phyloP scores from a whole-genome alignment of 305 asterid species.

The Fraxinus floribunda region DNA sequence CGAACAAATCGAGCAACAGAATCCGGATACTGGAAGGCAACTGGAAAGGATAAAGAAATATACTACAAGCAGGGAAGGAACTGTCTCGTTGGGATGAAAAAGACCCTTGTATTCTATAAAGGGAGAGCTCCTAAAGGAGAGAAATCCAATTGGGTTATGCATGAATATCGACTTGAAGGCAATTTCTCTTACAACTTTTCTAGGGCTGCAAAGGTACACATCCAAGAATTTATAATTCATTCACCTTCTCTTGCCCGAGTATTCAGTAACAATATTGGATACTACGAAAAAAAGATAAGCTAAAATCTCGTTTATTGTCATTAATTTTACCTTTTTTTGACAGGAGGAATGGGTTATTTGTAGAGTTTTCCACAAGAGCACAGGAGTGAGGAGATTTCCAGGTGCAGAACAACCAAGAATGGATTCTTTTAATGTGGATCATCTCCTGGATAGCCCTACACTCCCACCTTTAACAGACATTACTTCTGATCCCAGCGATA shows the following conservation, averaged over 20 bases:
- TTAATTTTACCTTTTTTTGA: not conserved
- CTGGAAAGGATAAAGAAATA: slow-evolving; percentile 85
- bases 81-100: slow-evolving; percentile 75
- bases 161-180: slow-evolving; percentile 74
- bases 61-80: slow-evolving; percentile 31
- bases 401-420: slow-evolving; percentile 35
- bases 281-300: not conserved
- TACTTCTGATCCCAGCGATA: slow-evolving; percentile 19
- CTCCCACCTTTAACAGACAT: slow-evolving; percentile 52
- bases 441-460: slow-evolving; percentile 49
- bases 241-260: not conserved
- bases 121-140: slow-evolving; percentile 91
- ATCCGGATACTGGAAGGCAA: slow-evolving; percentile 86
- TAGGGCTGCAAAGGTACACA: slow-evolving; percentile 58
- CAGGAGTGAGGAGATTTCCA: slow-evolving; percentile 33
- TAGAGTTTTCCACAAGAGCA: slow-evolving; percentile 58
- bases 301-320: not conserved
- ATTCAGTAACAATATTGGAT: not conserved
- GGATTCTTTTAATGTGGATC: slow-evolving; percentile 54
- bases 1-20: slow-evolving; percentile 82
- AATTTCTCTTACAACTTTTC: slow-evolving; percentile 55
- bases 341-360: slow-evolving; percentile 84
- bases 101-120: slow-evolving; percentile 83
- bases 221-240: not conserved
- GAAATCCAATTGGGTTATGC: slow-evolving; percentile 84